Evolutionary conservation across 805 yeast genomes (phyloP), one percentile per base, ranked within the genome.

Genomic region (Spathaspora girioi): DNA sequence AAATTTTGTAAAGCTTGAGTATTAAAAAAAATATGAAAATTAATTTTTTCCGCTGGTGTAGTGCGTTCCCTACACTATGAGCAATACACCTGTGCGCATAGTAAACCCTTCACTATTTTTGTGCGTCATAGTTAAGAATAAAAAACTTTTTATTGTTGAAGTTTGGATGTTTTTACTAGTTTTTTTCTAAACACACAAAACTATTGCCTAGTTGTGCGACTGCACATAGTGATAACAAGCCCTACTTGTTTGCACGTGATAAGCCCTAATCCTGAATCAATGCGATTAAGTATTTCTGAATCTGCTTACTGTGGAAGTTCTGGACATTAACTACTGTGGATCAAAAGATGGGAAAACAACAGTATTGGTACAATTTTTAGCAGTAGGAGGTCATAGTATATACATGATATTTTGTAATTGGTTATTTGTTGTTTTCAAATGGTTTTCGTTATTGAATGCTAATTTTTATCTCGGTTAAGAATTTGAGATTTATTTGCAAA

Each of bases 181-280:
- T 29, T 10, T 27, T 18, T 27, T 3, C 40, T 45, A 9, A 8
- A 20, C 35, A 23, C 38, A 45, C 23, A 29, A 45, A 31, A 29
- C n/a, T 20, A 44, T 17, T 18, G 6, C 38, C 9, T 29, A 11
- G 32, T 29, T 35, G 18, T 11, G 27, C 8, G 20, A 42, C 45
- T 42, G 45, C 32, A 42, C 23, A 31, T 31, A 35, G 10, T 10
- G 35, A n/a, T 18, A 9, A 18, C 18, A 14, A 40, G 19, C 49
- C 49, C 49, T 47, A 42, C 40, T 1, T 2, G 6, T 17, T 15
- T 20, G 5, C 49, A 47, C 49, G 49, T 47, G 49, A 47, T 32
- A 47, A 47, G 15, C 49, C 49, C 49, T 47, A 47, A 27, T 35
- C 5, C 40, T 14, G n/a, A n/a, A n/a, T n/a, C n/a, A 29, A 12